phyloP scores from a whole-genome alignment of 768 basidiomycete species.

The Russula olivacea region DNA sequence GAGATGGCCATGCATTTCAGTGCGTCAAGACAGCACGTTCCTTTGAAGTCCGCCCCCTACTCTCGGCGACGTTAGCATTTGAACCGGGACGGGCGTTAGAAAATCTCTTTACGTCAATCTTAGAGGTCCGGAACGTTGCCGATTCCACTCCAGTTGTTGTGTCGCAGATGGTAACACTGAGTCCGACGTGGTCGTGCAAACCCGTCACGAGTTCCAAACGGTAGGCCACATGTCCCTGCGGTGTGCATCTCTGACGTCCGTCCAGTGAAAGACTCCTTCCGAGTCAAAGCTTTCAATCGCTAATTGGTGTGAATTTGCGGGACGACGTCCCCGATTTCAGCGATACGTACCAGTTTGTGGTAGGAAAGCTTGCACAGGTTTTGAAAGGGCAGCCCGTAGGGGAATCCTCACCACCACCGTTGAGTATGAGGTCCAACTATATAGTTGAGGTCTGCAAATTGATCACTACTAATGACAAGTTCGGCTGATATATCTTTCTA shows the following conservation, averaged over 20 bases:
- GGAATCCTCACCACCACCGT: constrained; percentile 25
- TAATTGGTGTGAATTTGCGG: constrained; percentile 41
- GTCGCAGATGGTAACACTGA: constrained; percentile 56
- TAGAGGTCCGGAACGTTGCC: constrained; percentile 52
- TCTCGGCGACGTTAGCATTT: constrained; percentile 48
- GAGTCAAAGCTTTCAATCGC: constrained; percentile 42
- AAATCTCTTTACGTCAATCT: constrained; percentile 45
- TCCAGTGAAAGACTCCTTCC: constrained; percentile 42
- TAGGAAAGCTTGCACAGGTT: constrained; percentile 44
- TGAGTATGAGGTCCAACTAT: constrained; percentile 26
- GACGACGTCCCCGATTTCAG: constrained; percentile 34
- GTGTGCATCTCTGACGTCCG: background rate
- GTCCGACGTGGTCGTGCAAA: constrained; percentile 60
- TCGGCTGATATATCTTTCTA: background rate
- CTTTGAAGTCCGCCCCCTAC: constrained; percentile 55
- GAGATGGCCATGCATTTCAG: constrained; percentile 46
- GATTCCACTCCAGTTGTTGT: constrained; percentile 41
- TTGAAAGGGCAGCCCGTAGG: constrained; percentile 39
- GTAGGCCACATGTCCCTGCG: constrained; percentile 37
- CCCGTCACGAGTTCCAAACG: constrained; percentile 34
- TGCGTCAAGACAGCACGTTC: constrained; percentile 47
- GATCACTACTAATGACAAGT: background rate
- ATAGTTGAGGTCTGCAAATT: constrained; percentile 20
- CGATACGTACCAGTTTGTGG: constrained; percentile 47
- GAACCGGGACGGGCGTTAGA: constrained; percentile 47